Evolutionary conservation across 495 filamentous ascomycete genomes (phyloP), one percentile per base, ranked within the genome.

Genomic region (Penicillium turbatum): DNA sequence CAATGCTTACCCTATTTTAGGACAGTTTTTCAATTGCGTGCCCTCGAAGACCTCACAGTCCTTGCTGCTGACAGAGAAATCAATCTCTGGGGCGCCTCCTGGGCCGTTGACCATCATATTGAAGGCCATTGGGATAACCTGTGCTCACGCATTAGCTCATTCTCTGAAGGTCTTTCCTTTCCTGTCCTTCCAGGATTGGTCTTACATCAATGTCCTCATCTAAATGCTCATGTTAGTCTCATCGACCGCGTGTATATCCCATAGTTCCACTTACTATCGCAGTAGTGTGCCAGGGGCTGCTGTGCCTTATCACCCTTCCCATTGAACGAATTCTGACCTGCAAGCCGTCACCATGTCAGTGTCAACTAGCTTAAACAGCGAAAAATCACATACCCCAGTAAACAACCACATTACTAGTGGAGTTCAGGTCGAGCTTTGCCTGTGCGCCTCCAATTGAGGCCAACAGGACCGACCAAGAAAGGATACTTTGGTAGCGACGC

Each of bases 121-220:
- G 59, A 89, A 89, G 4, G 85, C 75, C 16, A 89, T 58, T 21
- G 81, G 77, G 50, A 87, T 80, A 48, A 83, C 76, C 77, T 84
- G 43, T 21, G 51, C 7, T 41, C 21, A 24, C 4, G 2, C 21
- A 29, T 64, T 48, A 62, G 44, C 27, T 29, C 5, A 40, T 47
- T 13, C 6, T 10, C 12, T 21, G 3, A 7, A 17, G 3, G n/a
- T n/a, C n/a, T n/a, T n/a, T 2, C 6, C 13, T 19, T 24, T 10
- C 7, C 11, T 29, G 3, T n/a, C 15, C 6, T 13, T 12, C 4
- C 35, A 16, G 6, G 7, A 24, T 21, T 12, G 0, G 1, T n/a
- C 71, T 29, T 59, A 76, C 73, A 64, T 76, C 72, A 29, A 76
- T 73, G 32, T 69, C 60, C 2, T 63, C 40, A 60, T 74, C 67